phyloP scores from a whole-genome alignment of 345 rosid genomes.

The Aquilaria malaccensis region DNA sequence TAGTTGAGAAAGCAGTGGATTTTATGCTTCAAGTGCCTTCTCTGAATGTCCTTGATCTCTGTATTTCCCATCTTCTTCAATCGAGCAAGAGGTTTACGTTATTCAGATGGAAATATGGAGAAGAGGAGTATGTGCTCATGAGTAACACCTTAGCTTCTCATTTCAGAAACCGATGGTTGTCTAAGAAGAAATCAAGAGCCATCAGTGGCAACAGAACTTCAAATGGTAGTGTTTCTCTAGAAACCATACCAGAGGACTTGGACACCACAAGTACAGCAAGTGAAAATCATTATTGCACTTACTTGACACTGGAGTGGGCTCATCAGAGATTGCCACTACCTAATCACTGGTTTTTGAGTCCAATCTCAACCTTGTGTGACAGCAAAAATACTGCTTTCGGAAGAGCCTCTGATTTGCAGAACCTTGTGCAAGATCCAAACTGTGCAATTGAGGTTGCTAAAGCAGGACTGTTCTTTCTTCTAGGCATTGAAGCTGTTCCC shows the following conservation, averaged over 20 bases:
- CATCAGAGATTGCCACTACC: conserved; percentile 86
- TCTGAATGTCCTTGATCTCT: conserved; percentile 38
- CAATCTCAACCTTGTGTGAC: conserved; percentile 44
- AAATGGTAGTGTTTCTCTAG: conserved; percentile 34
- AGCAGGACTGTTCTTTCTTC: conserved; percentile 72
- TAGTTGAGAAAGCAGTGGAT: conserved; percentile 53
- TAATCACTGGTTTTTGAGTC: conserved; percentile 86
- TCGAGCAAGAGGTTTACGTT: conserved; percentile 23
- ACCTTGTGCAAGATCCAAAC: conserved; percentile 21
- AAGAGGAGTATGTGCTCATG: conserved; percentile 42
- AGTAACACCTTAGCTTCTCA: conserved; percentile 55
- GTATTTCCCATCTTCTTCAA: conserved; percentile 31
- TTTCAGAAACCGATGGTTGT: conserved; percentile 64
- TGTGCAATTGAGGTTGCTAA: conserved; percentile 48
- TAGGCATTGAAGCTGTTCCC: conserved; percentile 68
- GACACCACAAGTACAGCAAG: conserved; percentile 35
- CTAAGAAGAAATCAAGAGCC: conserved; percentile 49
- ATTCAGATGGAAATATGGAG: conserved; percentile 36
- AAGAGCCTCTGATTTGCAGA: conserved; percentile 15
- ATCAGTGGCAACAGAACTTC: conserved; percentile 15
- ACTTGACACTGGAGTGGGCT: conserved; percentile 59
- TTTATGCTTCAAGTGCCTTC: conserved; percentile 55
- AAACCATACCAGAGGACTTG: conserved; percentile 68
- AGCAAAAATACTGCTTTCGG: conserved; percentile 26
- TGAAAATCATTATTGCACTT: conserved; percentile 22